A percentile compares a stretch with the other conserved stretches of the same genome.
These are phyloP conservation scores for Dioscorea zingiberensis DNA, from an alignment of 106 monocot species.

Conservation along the genomic window DNA sequence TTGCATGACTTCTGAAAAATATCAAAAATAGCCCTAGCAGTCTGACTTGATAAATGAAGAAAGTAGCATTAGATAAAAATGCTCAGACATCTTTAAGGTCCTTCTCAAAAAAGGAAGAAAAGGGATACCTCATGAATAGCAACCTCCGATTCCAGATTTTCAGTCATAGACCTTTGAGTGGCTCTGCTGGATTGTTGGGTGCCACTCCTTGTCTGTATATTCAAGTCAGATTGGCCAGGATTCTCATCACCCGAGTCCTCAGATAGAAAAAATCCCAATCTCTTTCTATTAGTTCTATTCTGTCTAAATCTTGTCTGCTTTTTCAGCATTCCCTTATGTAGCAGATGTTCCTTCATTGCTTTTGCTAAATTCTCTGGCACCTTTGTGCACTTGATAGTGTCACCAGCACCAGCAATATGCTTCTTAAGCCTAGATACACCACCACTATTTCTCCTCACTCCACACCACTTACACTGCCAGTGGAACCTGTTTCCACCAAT, in stretches of 20 bases:
- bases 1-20: too few species aligned
- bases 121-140: constrained; percentile 8
- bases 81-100: too few species aligned
- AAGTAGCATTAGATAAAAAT: too few species aligned
- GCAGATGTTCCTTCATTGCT: constrained; percentile 17
- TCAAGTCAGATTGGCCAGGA: neutral
- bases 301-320: neutral
- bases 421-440: constrained; percentile 50
- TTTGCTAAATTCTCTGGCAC: constrained; percentile 26
- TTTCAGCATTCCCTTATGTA: constrained; percentile 6
- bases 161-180: neutral
- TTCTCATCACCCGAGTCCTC: constrained; percentile 3
- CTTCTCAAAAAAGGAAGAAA: too few species aligned
- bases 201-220: neutral
- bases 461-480: constrained; percentile 51
- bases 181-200: neutral
- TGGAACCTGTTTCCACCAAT: constrained; percentile 38
- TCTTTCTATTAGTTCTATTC: too few species aligned
- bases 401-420: constrained; percentile 34
- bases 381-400: constrained; percentile 13
- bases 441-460: constrained; percentile 31
- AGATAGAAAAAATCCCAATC: neutral
- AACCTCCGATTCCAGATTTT: neutral
- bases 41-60: too few species aligned
- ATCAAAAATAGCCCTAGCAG: too few species aligned